Conservation (phyloP, 1,284 basidiomycete species). For the Boletus subluridellus region DNA sequence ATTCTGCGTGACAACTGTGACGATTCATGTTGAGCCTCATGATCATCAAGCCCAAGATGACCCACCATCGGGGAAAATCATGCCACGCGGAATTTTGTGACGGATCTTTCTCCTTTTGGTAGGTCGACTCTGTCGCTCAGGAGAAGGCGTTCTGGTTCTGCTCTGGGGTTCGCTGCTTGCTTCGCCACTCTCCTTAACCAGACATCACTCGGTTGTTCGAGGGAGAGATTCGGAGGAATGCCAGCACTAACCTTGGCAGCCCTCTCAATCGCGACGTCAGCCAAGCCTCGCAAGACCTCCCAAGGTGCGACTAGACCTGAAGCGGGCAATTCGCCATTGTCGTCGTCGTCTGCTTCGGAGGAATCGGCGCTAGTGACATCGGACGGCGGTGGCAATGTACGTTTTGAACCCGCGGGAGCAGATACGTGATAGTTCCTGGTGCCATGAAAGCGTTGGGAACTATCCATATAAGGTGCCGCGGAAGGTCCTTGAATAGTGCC, state of each 20-base stretch:
- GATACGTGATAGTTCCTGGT: slow-evolving; percentile 39
- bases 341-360: slow-evolving; percentile 70
- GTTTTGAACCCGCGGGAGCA: slow-evolving; percentile 48
- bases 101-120: slow-evolving; percentile 67
- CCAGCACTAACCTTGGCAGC: slow-evolving; percentile 61
- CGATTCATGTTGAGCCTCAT: slow-evolving; percentile 16
- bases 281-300: slow-evolving; percentile 76
- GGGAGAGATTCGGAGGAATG: background rate
- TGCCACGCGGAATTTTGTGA: slow-evolving; percentile 49
- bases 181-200: slow-evolving; percentile 64
- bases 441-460: slow-evolving; percentile 36
- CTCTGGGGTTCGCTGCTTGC: slow-evolving; percentile 66
- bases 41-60: background rate
- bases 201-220: background rate
- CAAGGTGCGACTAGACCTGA: slow-evolving; percentile 77
- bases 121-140: slow-evolving; percentile 60
- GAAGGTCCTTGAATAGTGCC: slow-evolving; percentile 51
- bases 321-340: slow-evolving; percentile 73
- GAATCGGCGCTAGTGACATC: slow-evolving; percentile 72
- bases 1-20: slow-evolving; percentile 71
- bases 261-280: slow-evolving; percentile 73
- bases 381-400: slow-evolving; percentile 56
- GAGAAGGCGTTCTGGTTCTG: slow-evolving; percentile 66
- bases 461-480: slow-evolving; percentile 54
- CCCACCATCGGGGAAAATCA: slow-evolving; percentile 68